Evolutionary conservation across 169 alveolate species (phyloP).

Genomic region (Cryptosporidium parvum): DNA sequence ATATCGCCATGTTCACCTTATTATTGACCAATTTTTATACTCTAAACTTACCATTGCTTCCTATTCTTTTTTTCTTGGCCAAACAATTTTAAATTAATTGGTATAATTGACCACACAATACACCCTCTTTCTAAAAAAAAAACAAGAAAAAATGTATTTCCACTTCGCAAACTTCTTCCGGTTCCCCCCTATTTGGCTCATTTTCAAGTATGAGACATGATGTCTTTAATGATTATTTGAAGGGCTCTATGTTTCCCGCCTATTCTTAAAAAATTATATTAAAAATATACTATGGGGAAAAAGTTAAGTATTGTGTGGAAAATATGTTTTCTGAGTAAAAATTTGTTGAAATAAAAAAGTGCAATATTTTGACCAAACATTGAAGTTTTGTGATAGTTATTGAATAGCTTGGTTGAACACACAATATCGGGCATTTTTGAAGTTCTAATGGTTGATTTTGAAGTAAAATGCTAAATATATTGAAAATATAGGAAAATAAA

Average conservation of each 20-base stretch:
- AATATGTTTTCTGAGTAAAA: background rate
- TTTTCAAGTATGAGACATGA: slow-evolving; percentile 68
- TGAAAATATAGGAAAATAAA: background rate
- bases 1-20: background rate
- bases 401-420: background rate
- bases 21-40: background rate
- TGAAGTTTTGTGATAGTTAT: background rate
- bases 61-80: slow-evolving; percentile 3
- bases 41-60: slow-evolving; percentile 32
- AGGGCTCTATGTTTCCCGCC: slow-evolving; percentile 20
- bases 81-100: background rate
- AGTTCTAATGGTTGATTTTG: background rate
- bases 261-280: background rate
- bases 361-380: background rate
- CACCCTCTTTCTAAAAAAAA: background rate
- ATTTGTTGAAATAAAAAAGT: background rate
- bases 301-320: slow-evolving; percentile 1
- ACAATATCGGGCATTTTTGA: background rate
- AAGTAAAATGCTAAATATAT: background rate
- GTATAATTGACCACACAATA: slow-evolving; percentile 48
- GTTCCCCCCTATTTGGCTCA: slow-evolving; percentile 27
- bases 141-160: slow-evolving; percentile 13
- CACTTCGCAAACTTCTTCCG: background rate
- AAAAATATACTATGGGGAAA: background rate
- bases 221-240: slow-evolving; percentile 70